Evolutionary conservation across 768 basidiomycete genomes (phyloP).

Genomic region (Steccherinum ochraceum): DNA sequence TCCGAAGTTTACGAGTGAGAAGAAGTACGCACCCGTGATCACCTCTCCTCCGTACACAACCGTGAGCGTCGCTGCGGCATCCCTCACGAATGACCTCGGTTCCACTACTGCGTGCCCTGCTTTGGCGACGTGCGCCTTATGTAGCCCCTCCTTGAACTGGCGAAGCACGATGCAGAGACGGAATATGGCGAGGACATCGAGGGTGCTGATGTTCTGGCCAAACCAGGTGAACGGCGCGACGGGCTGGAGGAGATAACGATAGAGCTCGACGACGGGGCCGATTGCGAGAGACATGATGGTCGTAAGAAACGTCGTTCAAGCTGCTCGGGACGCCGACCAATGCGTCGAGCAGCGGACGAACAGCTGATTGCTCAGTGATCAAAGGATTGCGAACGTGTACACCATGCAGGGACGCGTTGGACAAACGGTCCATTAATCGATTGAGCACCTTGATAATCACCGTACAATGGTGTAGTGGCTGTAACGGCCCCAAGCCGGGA

Average conservation of each 20-base stretch:
- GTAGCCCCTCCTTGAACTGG: conserved; percentile 51
- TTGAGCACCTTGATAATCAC: background rate
- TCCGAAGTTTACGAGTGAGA: background rate
- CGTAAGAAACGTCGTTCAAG: background rate
- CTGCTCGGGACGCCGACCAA: too few species aligned
- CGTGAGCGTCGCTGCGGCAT: conserved; percentile 47
- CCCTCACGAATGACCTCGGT: conserved; percentile 50
- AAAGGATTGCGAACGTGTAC: background rate
- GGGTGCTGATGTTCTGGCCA: conserved; percentile 47
- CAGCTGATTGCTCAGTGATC: too few species aligned
- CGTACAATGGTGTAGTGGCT: conserved; percentile 57
- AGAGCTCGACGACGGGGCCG: conserved; percentile 40
- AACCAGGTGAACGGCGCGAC: conserved; percentile 66
- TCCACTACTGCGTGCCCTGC: conserved; percentile 27
- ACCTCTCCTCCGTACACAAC: conserved; percentile 82
- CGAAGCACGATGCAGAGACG: conserved; percentile 66
- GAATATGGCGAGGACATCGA: conserved; percentile 63
- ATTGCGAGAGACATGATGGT: conserved; percentile 30
- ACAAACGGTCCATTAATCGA: too few species aligned
- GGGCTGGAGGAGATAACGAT: conserved; percentile 47
- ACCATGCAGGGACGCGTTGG: background rate
- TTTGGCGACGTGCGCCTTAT: conserved; percentile 34
- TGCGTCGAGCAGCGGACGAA: too few species aligned
- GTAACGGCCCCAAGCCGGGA: conserved; percentile 78
- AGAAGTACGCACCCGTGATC: conserved; percentile 43